Base-by-base conservation (phyloP, 163 green algal species). In the Chloroidium sp. region DNA sequence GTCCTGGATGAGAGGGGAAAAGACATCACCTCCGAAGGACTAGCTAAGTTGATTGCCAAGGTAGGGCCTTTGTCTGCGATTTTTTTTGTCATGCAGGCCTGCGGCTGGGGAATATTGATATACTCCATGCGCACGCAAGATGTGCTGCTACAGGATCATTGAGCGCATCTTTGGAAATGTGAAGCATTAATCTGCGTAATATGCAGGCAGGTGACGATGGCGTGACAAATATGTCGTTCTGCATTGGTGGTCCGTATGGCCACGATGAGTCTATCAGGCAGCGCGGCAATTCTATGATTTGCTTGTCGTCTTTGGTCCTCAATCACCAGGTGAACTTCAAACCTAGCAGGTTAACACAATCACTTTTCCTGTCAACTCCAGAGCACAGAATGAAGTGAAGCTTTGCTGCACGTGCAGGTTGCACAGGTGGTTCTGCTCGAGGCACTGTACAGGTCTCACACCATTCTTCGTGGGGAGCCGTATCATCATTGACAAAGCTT, bases 391-490 rank as follows among this genome's bases (percentile, higher is more conserved):
- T 6, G 64, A 72, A 10, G 64, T 10, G 8, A 10, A 72, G 64
- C 64, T 10, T 72, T 72, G 6, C 8, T 68, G 36, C 57, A n/a
- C 60, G 2, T 76, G 69, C 83, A 89, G 88, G 88, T 97, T 2
- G 95, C 95, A 2, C 83, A 92, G 1, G 78, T 98, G 0, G 90
- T 98, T n/a, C 84, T 97, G 14, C 36, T 96, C 61, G 95, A 98
- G 86, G 90, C 96, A 85, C 80, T 98, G 59, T 98, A 98, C 83
- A 82, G 95, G 1, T 90, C 81, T 0, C 97, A 88, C 87, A 97
- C 93, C 0, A 98, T 98, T 79, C 78, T 98, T 3, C 80, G 87
- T 1, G 93, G 94, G 0, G 92, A 97, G 82, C 93, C 94, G 0
- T 98, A 98, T 83, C 95, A 98, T 79, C 95, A 98, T 77, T 98